Evolutionary conservation across 345 rosid genomes (phyloP).

Genomic region (Hibiscus tridactylites): DNA sequence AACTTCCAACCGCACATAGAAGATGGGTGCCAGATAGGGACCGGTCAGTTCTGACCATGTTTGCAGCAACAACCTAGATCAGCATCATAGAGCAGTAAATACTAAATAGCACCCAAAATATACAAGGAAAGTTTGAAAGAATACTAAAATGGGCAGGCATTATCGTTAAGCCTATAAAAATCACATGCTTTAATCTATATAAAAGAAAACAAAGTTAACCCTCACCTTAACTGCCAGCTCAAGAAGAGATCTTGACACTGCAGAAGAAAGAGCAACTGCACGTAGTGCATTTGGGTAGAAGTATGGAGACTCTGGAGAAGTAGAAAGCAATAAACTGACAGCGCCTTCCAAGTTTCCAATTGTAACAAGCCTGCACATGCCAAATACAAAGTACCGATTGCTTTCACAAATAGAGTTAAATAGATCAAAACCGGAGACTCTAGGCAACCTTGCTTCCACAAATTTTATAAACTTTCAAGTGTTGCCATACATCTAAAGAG

Average conservation of each 20-base stretch:
- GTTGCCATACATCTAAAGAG: neutral
- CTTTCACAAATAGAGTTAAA: no score
- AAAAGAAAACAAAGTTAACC: neutral
- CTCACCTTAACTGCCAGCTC: slow-evolving; percentile 93
- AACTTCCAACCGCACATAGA: slow-evolving; percentile 92
- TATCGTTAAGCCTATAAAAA: neutral
- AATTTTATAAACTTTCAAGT: no score
- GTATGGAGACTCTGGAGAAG: slow-evolving; percentile 83
- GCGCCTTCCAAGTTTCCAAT: slow-evolving; percentile 96
- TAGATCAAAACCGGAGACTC: no score
- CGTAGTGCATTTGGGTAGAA: slow-evolving; percentile 93
- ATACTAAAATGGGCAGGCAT: neutral
- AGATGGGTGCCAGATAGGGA: slow-evolving; percentile 91
- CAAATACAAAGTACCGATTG: neutral
- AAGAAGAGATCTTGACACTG: slow-evolving; percentile 90
- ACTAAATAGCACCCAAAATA: neutral
- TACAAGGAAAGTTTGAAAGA: neutral
- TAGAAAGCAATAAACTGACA: slow-evolving; percentile 85
- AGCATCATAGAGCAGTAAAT: slow-evolving; percentile 10
- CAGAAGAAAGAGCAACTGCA: slow-evolving; percentile 96
- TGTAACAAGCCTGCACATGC: slow-evolving; percentile 62
- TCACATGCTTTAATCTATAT: neutral
- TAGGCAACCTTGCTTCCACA: no score
- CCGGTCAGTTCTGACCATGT: slow-evolving; percentile 87
- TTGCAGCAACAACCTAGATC: slow-evolving; percentile 89